phyloP scores from a whole-genome alignment of 164 flowering plant species.

The Cinnamomum micranthum region DNA sequence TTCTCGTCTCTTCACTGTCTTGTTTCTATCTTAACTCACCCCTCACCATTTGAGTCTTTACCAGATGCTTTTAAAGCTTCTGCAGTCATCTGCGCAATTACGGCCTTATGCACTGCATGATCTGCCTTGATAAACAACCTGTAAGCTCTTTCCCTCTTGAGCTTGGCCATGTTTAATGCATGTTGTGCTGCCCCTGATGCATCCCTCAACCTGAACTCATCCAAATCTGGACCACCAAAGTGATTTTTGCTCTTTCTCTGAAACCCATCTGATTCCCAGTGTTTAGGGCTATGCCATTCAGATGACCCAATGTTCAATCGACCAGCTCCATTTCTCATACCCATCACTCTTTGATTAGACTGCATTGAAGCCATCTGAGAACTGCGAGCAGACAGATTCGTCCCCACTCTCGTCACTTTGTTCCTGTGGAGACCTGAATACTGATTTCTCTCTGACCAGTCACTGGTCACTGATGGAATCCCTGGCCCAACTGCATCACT shows the following conservation, averaged over 20 bases:
- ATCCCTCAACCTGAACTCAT: conserved; percentile 78
- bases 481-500: conserved; percentile 38
- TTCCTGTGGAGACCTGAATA: conserved; percentile 35
- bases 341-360: conserved; percentile 30
- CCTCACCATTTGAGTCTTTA: conserved; percentile 32
- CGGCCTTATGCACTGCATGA: conserved; percentile 85
- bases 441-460: conserved; percentile 48
- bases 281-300: conserved; percentile 43
- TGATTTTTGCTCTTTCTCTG: conserved; percentile 34
- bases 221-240: conserved; percentile 52
- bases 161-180: conserved; percentile 70
- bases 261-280: conserved; percentile 28
- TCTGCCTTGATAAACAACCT: conserved; percentile 74
- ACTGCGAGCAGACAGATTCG: conserved; percentile 26
- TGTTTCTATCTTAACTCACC: conserved; percentile 15
- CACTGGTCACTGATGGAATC: conserved; percentile 38
- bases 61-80: conserved; percentile 65
- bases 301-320: conserved; percentile 41
- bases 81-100: conserved; percentile 77
- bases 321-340: conserved; percentile 42
- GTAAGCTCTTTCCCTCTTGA: conserved; percentile 78
- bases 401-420: conserved; percentile 51
- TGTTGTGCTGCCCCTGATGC: conserved; percentile 80
- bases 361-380: conserved; percentile 21
- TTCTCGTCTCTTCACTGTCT: not conserved